Conservation (phyloP, 176 grass and related monocot genomes). For the Tillandsia leiboldiana region DNA sequence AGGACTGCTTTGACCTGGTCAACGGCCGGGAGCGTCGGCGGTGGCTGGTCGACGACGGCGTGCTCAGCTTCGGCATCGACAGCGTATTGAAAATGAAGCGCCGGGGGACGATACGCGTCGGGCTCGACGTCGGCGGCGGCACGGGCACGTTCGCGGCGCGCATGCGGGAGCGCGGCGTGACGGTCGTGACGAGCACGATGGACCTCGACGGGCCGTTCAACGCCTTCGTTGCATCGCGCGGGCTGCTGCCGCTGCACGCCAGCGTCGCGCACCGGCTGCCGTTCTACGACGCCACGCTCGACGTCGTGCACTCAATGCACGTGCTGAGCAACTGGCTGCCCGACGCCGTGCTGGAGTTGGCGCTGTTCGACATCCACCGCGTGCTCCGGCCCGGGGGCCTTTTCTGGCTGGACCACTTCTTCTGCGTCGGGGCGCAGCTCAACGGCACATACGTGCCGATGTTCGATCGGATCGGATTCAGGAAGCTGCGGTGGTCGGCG, state of each 20-base stretch:
- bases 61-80: constrained; percentile 46
- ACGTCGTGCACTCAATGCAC: constrained; percentile 76
- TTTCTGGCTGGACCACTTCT: constrained; percentile 93
- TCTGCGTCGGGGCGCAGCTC: constrained; percentile 59
- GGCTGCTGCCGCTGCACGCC: constrained; percentile 57
- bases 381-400: constrained; percentile 63
- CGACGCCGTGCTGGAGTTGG: constrained; percentile 46
- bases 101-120: constrained; percentile 48
- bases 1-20: constrained; percentile 77
- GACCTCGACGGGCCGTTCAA: constrained; percentile 72
- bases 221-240: constrained; percentile 59
- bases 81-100: constrained; percentile 32
- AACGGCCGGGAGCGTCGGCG: constrained; percentile 52
- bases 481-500: constrained; percentile 43
- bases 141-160: constrained; percentile 69
- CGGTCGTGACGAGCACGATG: constrained; percentile 69
- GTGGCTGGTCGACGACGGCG: constrained; percentile 53
- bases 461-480: constrained; percentile 55
- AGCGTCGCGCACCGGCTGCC: constrained; percentile 66
- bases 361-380: constrained; percentile 66
- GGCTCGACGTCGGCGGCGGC: constrained; percentile 83
- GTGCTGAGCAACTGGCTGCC: constrained; percentile 68
- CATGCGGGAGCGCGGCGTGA: constrained; percentile 65
- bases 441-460: constrained; percentile 64
- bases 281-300: constrained; percentile 57